Percentiles rank a stretch among this genome's conserved stretches.
Conservation (phyloP, 257 asterid genomes). For the Gentiana straminea region DNA sequence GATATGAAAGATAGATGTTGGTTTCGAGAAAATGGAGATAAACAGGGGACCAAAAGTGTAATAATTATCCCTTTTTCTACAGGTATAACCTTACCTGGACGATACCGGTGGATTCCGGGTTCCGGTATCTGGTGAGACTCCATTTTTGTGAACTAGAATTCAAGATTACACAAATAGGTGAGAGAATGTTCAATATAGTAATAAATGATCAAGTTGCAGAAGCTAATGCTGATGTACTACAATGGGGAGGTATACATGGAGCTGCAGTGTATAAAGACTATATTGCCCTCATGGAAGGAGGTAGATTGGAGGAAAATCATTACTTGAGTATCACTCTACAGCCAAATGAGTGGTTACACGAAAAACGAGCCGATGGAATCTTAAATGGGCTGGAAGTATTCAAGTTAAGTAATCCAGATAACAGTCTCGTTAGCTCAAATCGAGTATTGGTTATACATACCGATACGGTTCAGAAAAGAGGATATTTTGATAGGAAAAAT, state of each 20-base stretch:
- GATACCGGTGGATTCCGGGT: slow-evolving; percentile 49
- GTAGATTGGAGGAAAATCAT: slow-evolving; percentile 27
- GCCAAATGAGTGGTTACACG: slow-evolving; percentile 18
- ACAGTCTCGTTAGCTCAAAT: slow-evolving; percentile 35
- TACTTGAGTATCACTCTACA: slow-evolving; percentile 31
- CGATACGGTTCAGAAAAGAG: slow-evolving; percentile 14
- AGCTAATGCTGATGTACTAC: slow-evolving; percentile 20
- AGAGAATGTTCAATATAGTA: slow-evolving; percentile 23
- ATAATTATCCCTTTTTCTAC: too few relatives aligned
- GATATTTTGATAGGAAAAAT: slow-evolving; percentile 15
- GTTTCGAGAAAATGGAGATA: too few relatives aligned
- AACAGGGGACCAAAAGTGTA: too few relatives aligned
- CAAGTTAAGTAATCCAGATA: slow-evolving; percentile 63
- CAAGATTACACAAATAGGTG: slow-evolving; percentile 14
- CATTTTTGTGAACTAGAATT: slow-evolving; percentile 36
- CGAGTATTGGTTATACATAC: slow-evolving; percentile 5
- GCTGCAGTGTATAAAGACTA: slow-evolving; percentile 41
- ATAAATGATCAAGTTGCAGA: slow-evolving; percentile 46
- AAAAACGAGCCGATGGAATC: slow-evolving; percentile 14
- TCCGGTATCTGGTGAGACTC: slow-evolving; percentile 54
- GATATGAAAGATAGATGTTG: too few relatives aligned
- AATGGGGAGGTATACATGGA: slow-evolving; percentile 24
- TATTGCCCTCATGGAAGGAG: slow-evolving; percentile 53
- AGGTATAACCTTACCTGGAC: slow-evolving; percentile 32
- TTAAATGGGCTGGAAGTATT: slow-evolving; percentile 47